Evolutionary conservation across 116 monocot genomes (phyloP).

Genomic region (Zostera marina): DNA sequence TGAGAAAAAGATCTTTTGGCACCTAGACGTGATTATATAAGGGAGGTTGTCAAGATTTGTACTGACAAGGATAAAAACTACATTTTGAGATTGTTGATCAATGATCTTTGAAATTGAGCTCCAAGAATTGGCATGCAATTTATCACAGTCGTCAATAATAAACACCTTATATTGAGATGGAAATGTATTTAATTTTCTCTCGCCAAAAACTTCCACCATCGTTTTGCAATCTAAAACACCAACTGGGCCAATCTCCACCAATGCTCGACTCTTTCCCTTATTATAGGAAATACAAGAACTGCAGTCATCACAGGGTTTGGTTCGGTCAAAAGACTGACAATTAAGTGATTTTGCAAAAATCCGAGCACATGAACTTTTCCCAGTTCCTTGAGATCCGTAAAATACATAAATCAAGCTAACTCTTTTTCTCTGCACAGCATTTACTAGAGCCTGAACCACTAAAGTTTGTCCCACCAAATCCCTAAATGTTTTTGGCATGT

Average conservation of each 20-base stretch:
- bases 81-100: slow-evolving; percentile 26
- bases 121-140: slow-evolving; percentile 30
- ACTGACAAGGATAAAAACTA: slow-evolving; percentile 46
- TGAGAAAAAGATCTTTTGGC: slow-evolving; percentile 69
- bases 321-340: slow-evolving; percentile 36
- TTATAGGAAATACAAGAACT: slow-evolving; percentile 53
- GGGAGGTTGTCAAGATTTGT: slow-evolving; percentile 31
- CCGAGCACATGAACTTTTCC: slow-evolving; percentile 56
- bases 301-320: slow-evolving; percentile 66
- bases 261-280: slow-evolving; percentile 43
- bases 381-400: slow-evolving; percentile 64
- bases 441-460: slow-evolving; percentile 49
- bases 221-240: slow-evolving; percentile 28
- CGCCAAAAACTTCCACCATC: slow-evolving; percentile 23
- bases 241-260: slow-evolving; percentile 46
- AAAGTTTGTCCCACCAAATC: slow-evolving; percentile 63
- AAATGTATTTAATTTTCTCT: slow-evolving; percentile 1
- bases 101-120: slow-evolving; percentile 31
- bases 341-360: slow-evolving; percentile 55
- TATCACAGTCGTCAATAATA: slow-evolving; percentile 54
- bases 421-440: slow-evolving; percentile 32
- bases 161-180: slow-evolving; percentile 38
- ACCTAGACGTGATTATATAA: slow-evolving; percentile 57
- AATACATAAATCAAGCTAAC: slow-evolving; percentile 58
- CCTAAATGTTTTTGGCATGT: slow-evolving; percentile 42